Conservation (phyloP, 2,329 filamentous ascomycete genomes). For the Fonsecaea monophora region DNA sequence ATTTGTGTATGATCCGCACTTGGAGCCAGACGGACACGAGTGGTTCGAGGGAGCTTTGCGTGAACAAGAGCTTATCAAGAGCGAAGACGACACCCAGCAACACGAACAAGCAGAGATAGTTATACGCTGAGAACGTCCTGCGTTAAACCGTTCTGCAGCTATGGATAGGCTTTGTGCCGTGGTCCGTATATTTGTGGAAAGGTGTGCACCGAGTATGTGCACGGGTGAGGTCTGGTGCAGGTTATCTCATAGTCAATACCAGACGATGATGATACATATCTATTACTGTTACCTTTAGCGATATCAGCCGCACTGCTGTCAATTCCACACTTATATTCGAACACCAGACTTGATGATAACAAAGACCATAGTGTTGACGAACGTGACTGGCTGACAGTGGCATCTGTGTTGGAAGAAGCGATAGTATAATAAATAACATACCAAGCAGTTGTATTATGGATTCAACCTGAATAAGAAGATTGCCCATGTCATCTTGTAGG, state of each 20-base stretch:
- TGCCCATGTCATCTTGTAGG: too few species aligned
- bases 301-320: background rate
- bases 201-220: background rate
- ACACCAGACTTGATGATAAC: background rate
- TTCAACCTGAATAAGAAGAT: too few species aligned
- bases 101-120: background rate
- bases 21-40: conserved; percentile 8
- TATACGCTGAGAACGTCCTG: background rate
- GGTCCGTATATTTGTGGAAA: background rate
- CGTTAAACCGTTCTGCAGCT: background rate
- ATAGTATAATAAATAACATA: background rate
- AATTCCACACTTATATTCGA: background rate
- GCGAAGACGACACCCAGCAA: background rate
- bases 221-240: background rate
- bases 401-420: background rate
- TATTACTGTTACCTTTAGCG: too few species aligned
- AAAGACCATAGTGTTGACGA: background rate
- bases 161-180: too few species aligned
- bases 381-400: background rate
- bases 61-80: background rate
- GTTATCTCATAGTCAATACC: too few species aligned
- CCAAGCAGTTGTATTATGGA: too few species aligned
- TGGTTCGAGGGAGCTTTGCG: conserved; percentile 17
- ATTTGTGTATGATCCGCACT: conserved; percentile 15
- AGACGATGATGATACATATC: too few species aligned